Base-by-base conservation (phyloP, 2,329 filamentous ascomycete genomes). In the Emericellopsis atlantica region DNA sequence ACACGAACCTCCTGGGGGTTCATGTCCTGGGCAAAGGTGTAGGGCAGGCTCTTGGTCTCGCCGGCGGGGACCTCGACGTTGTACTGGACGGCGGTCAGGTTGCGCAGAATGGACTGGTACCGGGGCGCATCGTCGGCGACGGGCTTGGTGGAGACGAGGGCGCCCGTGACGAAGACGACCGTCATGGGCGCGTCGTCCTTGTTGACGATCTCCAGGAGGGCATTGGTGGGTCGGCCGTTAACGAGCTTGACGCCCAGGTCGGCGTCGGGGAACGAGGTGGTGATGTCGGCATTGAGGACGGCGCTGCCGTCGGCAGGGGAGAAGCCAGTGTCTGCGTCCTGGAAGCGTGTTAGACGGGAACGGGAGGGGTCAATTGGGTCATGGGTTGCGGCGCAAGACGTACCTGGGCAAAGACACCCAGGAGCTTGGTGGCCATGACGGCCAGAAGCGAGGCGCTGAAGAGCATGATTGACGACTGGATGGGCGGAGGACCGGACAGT, bases 231-330 rank as follows among this genome's bases (percentile, higher is more conserved):
- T 49, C 82, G 81, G 55, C 88, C 87, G 60, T 98, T 98, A 70
- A 96, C 76, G 51, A 96, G 79, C 76, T 94, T 95, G 52, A 96
- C 79, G 54, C 90, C 92, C 52, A 95, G 92, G 68, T 93, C 86
- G 67, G 80, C 60, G 56, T 81, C 69, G 64, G 76, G 65, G 68
- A 79, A 75, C 59, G 69, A 70, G 44, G 81, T 73, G 49, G 72
- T 71, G 51, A 81, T 64, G 41, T 79, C 74, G 59, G 84, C 79
- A 47, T 78, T 76, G 53, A 83, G 60, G 44, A 43, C 48, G 43
- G 48, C 50, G 32, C 45, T 32, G 38, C 47, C 44, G 40, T 51
- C 49, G 37, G 45, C 48, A 21, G 52, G 46, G 23, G 48, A 45
- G 34, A 50, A 46, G 37, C 45, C 53, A 42, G 48, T 43, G 5